Base-by-base conservation (phyloP, 768 basidiomycete genomes). In the Amanita phalloides region DNA sequence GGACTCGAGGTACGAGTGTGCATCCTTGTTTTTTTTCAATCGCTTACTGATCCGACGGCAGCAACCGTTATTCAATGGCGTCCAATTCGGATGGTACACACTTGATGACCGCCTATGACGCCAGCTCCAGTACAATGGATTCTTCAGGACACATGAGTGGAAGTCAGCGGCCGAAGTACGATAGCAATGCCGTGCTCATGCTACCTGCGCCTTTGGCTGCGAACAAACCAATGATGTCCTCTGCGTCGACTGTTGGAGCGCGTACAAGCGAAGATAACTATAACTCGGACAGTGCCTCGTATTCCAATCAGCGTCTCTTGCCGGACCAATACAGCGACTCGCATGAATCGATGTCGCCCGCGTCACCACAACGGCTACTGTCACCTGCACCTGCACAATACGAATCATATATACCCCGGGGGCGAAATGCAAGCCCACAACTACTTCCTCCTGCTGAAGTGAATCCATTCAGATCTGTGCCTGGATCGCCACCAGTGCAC, bases 21-120 rank as follows among this genome's bases (percentile, higher is more conserved):
- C 71, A 25, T 35, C 44, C 35, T 37, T 39, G 21, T 52, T 49
- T 13, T 28, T 41, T 55, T 6, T 48, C 6, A 32, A 39, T 45
- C 23, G 30, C 42, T 17, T 28, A 10, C 49, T 54, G 59, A 48
- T 53, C 64, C 47, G 54, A 49, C 54, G 42, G 21, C 17, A 68
- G 66, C 55, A 76, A 78, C 55, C 76, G 91, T 20, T 84, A 88
- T 60, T 94, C 91, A 9, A 64, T 86, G 61, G 78, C 81, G 14
- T 94, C 90, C 2, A 83, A 81, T 41, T 81, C 82, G 48, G 90
- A 93, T 57, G 73, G 77, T n/a, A 81, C 79, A 53, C 75, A 77
- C 54, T 70, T 78, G 26, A 74, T 72, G n/a, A 68, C 72, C 48
- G 69, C 72, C 14, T 72, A 68, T 55, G 81, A 87, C 56, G 64